phyloP scores from a whole-genome alignment of 495 filamentous ascomycete species.

The Pseudevernia furfuracea region DNA sequence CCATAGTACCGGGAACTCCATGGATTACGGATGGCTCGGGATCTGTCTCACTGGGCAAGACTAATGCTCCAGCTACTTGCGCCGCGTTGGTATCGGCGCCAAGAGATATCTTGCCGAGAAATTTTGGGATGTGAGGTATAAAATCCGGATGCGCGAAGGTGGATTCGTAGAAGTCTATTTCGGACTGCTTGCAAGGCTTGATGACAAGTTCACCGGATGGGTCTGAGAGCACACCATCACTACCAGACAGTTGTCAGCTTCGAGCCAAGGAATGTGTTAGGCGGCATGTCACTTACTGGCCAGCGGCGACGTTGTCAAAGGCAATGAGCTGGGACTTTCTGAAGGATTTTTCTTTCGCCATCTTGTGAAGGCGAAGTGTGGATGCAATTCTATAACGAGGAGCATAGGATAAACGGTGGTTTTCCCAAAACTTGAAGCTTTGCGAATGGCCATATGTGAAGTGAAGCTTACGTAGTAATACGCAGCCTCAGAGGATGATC shows the following conservation, averaged over 20 bases:
- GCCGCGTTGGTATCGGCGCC: constrained; percentile 27
- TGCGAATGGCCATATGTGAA: constrained; percentile 7
- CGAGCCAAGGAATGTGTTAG: neutral
- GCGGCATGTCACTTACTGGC: constrained; percentile 64
- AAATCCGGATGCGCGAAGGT: constrained; percentile 61
- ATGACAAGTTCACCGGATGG: constrained; percentile 77
- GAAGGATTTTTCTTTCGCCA: constrained; percentile 24
- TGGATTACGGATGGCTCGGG: constrained; percentile 14
- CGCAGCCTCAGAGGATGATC: neutral
- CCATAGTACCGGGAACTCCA: constrained; percentile 14
- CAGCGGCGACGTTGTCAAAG: constrained; percentile 79
- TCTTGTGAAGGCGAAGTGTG: constrained; percentile 7
- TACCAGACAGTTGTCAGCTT: constrained; percentile 33
- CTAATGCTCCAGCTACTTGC: constrained; percentile 23
- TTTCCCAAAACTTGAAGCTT: constrained; percentile 8
- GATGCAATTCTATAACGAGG: constrained; percentile 14
- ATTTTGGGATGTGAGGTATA: constrained; percentile 73
- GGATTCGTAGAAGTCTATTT: constrained; percentile 89
- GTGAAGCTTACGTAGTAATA: constrained; percentile 10
- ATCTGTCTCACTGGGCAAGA: constrained; percentile 12
- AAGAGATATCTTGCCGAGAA: constrained; percentile 63
- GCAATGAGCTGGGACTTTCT: constrained; percentile 50
- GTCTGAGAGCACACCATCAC: constrained; percentile 87
- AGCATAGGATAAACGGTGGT: constrained; percentile 2
- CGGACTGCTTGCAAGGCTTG: constrained; percentile 83